Percentiles rank a stretch among this genome's conserved stretches.
Evolutionary conservation across 805 yeast species (phyloP).

Genomic region (Nakazawaea laoshanensis): DNA sequence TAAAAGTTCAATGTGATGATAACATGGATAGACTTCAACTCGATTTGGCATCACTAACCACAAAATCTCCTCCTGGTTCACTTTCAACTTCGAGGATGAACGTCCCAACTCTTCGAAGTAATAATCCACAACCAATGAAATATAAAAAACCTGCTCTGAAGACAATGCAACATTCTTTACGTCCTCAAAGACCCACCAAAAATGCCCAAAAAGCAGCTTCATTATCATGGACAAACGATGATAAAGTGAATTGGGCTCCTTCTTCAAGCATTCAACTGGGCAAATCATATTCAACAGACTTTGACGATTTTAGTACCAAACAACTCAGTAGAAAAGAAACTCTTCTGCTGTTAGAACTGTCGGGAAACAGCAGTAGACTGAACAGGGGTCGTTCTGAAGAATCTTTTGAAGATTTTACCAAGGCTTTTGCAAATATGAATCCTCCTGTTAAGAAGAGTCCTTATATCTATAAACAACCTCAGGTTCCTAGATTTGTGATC

Average conservation of each 20-base stretch:
- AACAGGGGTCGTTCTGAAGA: conserved; percentile 11
- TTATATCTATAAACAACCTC: conserved; percentile 12
- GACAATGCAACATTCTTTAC: conserved; percentile 5
- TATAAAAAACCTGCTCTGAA: conserved; percentile 14
- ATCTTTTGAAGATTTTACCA: conserved; percentile 1
- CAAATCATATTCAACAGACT: conserved; percentile 18
- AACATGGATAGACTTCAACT: conserved; percentile 29
- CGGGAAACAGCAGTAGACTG: conserved; percentile 15
- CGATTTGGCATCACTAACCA: conserved; percentile 9
- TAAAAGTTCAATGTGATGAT: conserved; percentile 24
- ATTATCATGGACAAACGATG: conserved; percentile 15
- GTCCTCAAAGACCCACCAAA: conserved; percentile 4
- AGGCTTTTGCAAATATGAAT: not conserved
- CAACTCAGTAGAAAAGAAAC: conserved; percentile 19
- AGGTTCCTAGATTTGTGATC: conserved; percentile 10
- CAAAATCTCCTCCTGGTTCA: conserved; percentile 4
- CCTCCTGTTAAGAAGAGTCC: conserved; percentile 8
- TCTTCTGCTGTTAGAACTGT: conserved; percentile 17
- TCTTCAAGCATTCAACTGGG: conserved; percentile 19
- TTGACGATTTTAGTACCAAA: conserved; percentile 13
- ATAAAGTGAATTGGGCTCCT: conserved; percentile 24
- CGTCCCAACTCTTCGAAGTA: conserved; percentile 21
- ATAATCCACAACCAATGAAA: conserved; percentile 20
- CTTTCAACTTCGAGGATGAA: conserved; percentile 10
- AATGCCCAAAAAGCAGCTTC: conserved; percentile 27